Percentiles rank a stretch among this genome's conserved stretches.
These are phyloP conservation scores for Penicillium sp. DNA, from an alignment of 2,329 filamentous ascomycete species.

Conservation along the genomic window DNA sequence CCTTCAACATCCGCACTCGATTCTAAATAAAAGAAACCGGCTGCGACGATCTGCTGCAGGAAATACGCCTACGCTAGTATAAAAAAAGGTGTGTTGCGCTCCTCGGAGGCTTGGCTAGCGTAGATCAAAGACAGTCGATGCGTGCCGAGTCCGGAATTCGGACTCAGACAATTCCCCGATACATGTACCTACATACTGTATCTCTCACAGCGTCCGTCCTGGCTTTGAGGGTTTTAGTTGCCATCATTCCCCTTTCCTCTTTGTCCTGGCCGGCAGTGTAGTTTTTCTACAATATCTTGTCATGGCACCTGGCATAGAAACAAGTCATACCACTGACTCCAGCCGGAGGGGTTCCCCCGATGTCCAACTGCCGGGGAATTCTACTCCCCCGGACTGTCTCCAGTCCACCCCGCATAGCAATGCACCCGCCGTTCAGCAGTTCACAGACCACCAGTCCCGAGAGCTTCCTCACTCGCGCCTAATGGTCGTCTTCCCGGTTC, in stretches of 20 bases:
- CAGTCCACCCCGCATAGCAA: neutral
- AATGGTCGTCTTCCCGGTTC: slow-evolving; percentile 7
- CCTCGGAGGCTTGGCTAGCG: too few species aligned
- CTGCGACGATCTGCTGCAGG: neutral
- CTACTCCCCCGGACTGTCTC: neutral
- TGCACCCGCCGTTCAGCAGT: neutral
- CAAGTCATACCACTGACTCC: neutral
- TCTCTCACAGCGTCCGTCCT: too few species aligned
- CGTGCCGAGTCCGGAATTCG: neutral
- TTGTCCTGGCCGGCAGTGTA: neutral
- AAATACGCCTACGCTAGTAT: neutral
- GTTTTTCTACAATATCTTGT: neutral
- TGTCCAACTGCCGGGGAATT: neutral
- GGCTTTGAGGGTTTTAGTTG: neutral
- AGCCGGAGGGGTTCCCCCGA: neutral
- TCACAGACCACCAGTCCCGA: slow-evolving; percentile 3
- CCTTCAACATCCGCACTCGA: neutral
- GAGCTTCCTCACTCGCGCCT: neutral
- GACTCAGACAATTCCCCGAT: neutral
- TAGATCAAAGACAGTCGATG: neutral
- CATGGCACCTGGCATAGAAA: neutral
- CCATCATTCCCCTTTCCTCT: neutral
- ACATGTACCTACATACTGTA: neutral
- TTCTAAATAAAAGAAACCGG: neutral
- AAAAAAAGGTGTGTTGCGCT: neutral